Base-by-base conservation (phyloP, 2,329 filamentous ascomycete genomes). In the Arthrobotrys sphaeroides region DNA sequence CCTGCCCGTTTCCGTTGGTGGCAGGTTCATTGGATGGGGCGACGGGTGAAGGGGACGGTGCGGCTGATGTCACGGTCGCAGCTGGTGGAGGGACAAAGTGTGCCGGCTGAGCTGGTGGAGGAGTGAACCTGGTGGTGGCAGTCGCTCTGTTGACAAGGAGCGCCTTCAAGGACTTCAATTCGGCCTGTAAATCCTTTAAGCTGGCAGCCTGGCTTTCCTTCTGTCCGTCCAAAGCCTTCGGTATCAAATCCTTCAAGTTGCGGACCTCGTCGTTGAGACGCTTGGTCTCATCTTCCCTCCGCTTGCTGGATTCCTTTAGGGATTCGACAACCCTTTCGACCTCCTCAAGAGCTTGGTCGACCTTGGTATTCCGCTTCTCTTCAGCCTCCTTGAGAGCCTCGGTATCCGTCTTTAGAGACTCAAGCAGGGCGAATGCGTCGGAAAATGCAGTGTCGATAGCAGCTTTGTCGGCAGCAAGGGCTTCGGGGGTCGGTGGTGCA, bases 401-500 rank as follows among this genome's bases (percentile, higher is more conserved):
- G 0, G 95, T 99, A 82, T 99, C 96, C 79, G 92, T 91, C 38
- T 92, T 89, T 0, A 99, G 87, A 81, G 98, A 95, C 74, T 99
- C 95, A 9, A 99, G 90, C 12, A 98, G 87, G 16, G 90, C 86
- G 82, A 99, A 99, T 1, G 94, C 93, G 80, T 91, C 92, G 79
- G 95, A 91, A 83, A 99, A 99, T 73, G 94, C 91, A 78, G 94
- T 93, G 82, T 98, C 94, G 70, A 99, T 94, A 40, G 89, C 88
- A 77, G 92, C 89, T 83, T 99, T 99, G 82, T 99, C 95, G 82
- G 96, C 91, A 81, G 97, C 93, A 7, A 99, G 86, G 81, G 96
- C 93, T 68, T 96, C 93, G 7, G 93, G 92, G 0, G 95, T 99
- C 1, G 95, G 95, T 2, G 95, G 96, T 10, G 94, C 90, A 75